phyloP scores from a whole-genome alignment of 78 protist genomes.

The Capsaspora owczarzaki region DNA sequence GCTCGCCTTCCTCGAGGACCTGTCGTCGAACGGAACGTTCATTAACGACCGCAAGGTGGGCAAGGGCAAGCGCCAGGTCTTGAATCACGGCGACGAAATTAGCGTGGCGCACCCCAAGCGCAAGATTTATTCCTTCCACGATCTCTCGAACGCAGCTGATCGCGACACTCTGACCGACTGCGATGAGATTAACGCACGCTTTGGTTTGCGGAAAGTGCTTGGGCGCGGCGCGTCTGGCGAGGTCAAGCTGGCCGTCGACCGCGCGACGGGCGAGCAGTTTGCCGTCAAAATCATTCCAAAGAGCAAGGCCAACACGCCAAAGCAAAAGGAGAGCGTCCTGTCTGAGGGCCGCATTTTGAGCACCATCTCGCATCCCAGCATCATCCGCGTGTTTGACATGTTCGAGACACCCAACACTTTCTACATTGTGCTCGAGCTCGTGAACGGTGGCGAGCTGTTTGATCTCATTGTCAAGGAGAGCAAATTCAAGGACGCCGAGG shows the following conservation, averaged over 20 bases:
- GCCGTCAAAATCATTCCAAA: not conserved
- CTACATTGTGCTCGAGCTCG: not conserved
- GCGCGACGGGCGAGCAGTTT: not conserved
- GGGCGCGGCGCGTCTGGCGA: not conserved
- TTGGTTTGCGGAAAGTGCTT: not conserved
- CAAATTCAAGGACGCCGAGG: constrained; percentile 6
- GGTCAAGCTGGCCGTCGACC: not conserved
- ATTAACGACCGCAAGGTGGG: not conserved
- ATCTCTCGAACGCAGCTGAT: not conserved
- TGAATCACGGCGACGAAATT: not conserved
- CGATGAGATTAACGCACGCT: not conserved
- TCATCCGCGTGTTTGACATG: not conserved
- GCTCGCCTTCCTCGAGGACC: not conserved
- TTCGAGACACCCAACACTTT: not conserved
- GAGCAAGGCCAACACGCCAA: not conserved
- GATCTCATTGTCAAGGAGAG: not conserved
- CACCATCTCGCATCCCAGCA: not conserved
- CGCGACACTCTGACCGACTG: not conserved
- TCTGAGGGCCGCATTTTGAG: not conserved
- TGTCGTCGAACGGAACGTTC: not conserved
- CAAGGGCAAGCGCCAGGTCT: not conserved
- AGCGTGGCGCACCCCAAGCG: not conserved
- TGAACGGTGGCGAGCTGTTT: constrained; percentile 35
- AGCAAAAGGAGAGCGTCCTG: not conserved
- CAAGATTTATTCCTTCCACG: not conserved